Percentiles rank a stretch among this genome's conserved stretches.
These are phyloP conservation scores for Arxiozyma bovina DNA, from an alignment of 1,139 yeast genomes.

Conservation along the genomic window DNA sequence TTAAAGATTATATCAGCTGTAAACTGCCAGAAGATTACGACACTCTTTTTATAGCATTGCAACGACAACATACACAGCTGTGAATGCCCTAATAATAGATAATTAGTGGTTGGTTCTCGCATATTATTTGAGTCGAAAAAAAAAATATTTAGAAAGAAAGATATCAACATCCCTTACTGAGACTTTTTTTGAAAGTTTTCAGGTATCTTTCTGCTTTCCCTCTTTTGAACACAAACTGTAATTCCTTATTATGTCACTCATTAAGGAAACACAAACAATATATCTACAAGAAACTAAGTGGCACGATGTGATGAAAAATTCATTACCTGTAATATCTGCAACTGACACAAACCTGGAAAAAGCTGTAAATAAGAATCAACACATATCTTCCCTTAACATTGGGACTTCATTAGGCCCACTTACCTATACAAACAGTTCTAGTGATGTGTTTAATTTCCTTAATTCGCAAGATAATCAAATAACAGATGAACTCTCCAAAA, in stretches of 20 bases:
- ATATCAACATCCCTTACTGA: background rate
- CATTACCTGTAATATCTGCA: background rate
- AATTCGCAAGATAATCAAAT: background rate
- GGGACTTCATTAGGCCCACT: slow-evolving; percentile 15
- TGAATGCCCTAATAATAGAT: too few relatives aligned
- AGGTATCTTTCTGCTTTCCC: background rate
- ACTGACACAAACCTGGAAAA: background rate
- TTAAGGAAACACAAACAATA: background rate
- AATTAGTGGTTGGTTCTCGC: too few relatives aligned
- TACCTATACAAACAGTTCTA: slow-evolving; percentile 18
- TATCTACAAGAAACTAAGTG: background rate
- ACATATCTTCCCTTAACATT: background rate
- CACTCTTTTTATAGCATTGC: too few relatives aligned
- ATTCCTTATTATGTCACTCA: background rate
- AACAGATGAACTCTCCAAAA: slow-evolving; percentile 2
- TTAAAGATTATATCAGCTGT: background rate
- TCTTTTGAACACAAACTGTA: too few relatives aligned
- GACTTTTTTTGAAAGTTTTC: background rate
- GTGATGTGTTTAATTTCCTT: slow-evolving; percentile 11
- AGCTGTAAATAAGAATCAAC: background rate
- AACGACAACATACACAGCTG: background rate
- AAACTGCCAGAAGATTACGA: background rate
- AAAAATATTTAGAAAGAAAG: too few relatives aligned
- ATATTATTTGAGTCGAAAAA: background rate
- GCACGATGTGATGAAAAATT: background rate